A percentile compares a stretch with the other conserved stretches of the same genome.
These are phyloP conservation scores for Alnus glutinosa DNA, from an alignment of 306 rosid species.

Conservation along the genomic window DNA sequence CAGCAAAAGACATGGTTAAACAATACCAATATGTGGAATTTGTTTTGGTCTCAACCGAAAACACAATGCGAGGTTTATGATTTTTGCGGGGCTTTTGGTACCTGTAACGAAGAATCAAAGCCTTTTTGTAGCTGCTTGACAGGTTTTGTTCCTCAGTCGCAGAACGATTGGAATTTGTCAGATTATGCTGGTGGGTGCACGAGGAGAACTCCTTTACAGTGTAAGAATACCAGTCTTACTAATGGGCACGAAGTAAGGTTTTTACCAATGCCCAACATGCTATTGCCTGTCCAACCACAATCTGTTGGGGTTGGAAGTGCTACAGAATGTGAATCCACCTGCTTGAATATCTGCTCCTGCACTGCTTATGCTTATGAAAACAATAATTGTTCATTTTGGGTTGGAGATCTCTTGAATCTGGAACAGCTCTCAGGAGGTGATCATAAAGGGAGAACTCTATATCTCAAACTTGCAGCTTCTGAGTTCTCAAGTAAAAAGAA, in stretches of 20 bases:
- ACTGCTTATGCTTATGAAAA: slow-evolving; percentile 46
- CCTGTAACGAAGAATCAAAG: neutral
- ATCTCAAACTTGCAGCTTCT: slow-evolving; percentile 70
- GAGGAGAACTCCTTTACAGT: neutral
- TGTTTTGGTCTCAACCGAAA: neutral
- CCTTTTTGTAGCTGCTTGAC: neutral
- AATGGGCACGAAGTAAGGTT: slow-evolving; percentile 46
- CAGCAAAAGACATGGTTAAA: neutral
- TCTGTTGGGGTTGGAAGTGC: slow-evolving; percentile 27
- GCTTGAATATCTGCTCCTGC: slow-evolving; percentile 54
- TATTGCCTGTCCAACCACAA: slow-evolving; percentile 31
- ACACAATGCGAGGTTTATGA: neutral
- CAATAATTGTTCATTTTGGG: slow-evolving; percentile 64
- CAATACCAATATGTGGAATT: neutral
- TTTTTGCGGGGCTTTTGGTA: neutral
- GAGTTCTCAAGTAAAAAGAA: slow-evolving; percentile 47
- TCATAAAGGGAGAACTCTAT: slow-evolving; percentile 37
- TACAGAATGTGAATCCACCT: slow-evolving; percentile 42
- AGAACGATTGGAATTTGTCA: neutral
- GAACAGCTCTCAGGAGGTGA: slow-evolving; percentile 44
- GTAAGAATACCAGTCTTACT: slow-evolving; percentile 23
- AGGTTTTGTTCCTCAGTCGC: neutral
- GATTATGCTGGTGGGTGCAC: neutral
- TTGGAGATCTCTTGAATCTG: slow-evolving; percentile 51
- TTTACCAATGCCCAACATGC: slow-evolving; percentile 23